These are phyloP conservation scores for Euphorbia peplus DNA, from an alignment of 345 rosid species.

Conservation along the genomic window DNA sequence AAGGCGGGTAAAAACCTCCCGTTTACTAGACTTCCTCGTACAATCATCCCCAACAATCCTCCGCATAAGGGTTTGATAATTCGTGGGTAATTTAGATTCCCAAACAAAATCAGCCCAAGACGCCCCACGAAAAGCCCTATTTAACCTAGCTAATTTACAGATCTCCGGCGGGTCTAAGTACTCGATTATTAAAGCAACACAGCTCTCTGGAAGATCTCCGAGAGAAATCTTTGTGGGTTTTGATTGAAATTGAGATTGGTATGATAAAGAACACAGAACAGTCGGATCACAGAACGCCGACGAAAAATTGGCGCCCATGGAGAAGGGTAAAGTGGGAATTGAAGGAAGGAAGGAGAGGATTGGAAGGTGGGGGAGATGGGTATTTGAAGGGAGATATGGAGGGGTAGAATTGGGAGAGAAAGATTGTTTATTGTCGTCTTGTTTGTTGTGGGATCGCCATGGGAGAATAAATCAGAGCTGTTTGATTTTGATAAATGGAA, in stretches of 20 bases:
- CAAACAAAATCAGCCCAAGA: conserved; percentile 95
- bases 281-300: conserved; percentile 27
- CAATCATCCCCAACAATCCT: conserved; percentile 44
- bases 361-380: conserved; percentile 6
- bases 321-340: neutral
- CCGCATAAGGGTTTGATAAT: conserved; percentile 50
- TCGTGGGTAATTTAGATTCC: conserved; percentile 84
- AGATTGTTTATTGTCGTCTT: neutral
- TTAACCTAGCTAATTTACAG: conserved; percentile 63
- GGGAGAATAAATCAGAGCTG: neutral
- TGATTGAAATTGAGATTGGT: conserved; percentile 17
- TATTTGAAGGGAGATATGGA: conserved; percentile 13
- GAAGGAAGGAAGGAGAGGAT: neutral
- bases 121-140: conserved; percentile 80
- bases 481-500: too few relatives aligned
- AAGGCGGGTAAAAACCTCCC: conserved; percentile 65
- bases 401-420: neutral
- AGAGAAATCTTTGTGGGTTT: conserved; percentile 50
- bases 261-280: conserved; percentile 10
- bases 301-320: conserved; percentile 71
- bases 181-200: conserved; percentile 63
- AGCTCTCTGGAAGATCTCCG: conserved; percentile 80
- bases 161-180: conserved; percentile 82
- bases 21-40: conserved; percentile 44
- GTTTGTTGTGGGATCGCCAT: neutral